Conservation (phyloP, 202 grass and related monocot species). For the Panicum hallii region DNA sequence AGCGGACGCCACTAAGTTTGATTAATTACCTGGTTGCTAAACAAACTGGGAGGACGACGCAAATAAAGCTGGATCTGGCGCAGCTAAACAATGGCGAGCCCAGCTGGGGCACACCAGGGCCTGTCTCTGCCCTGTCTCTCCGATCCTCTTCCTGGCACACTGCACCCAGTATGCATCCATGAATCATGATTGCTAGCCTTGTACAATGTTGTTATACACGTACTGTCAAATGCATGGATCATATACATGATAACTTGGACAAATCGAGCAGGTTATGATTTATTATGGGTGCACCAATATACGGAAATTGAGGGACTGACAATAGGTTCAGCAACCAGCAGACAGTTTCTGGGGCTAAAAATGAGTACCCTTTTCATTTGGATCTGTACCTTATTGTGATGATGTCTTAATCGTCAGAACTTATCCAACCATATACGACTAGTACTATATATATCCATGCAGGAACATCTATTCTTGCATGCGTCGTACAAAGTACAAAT, state of each 20-base stretch:
- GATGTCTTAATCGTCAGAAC: not conserved
- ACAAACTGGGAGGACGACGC: constrained; percentile 1
- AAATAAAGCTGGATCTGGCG: constrained; percentile 26
- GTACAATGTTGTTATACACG: constrained; percentile 3
- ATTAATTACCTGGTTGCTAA: not conserved
- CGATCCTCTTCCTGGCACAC: constrained; percentile 7
- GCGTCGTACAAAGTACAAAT: not conserved
- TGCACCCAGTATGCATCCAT: not conserved
- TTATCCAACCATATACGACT: not conserved
- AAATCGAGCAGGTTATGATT: too few relatives aligned
- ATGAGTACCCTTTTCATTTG: too few relatives aligned
- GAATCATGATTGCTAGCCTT: not conserved
- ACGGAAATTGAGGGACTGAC: too few relatives aligned
- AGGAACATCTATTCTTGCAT: too few relatives aligned
- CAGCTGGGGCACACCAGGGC: constrained; percentile 64
- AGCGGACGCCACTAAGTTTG: constrained; percentile 27
- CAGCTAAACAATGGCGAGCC: constrained; percentile 37
- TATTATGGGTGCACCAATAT: too few relatives aligned
- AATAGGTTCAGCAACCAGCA: too few relatives aligned
- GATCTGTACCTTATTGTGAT: not conserved
- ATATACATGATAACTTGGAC: too few relatives aligned
- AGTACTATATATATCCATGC: too few relatives aligned
- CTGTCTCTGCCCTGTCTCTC: constrained; percentile 58
- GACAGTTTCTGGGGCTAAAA: too few relatives aligned
- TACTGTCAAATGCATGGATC: not conserved